Evolutionary conservation across 148 eudicot genomes (phyloP).

Genomic region (Tetragonia tetragonoides): DNA sequence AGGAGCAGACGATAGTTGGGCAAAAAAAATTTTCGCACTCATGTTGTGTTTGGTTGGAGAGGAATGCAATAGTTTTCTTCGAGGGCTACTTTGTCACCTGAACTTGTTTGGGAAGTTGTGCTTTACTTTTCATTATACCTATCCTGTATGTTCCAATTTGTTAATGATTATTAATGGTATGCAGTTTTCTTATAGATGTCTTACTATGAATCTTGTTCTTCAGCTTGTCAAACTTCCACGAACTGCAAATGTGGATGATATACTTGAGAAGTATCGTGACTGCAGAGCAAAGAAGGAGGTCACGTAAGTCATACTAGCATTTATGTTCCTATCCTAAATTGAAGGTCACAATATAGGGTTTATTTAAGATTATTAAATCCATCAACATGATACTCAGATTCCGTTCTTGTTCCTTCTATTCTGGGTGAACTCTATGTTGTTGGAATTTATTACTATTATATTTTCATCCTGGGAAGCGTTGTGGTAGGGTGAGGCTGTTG

Average conservation of each 20-base stretch:
- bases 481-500: neutral
- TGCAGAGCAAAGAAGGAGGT: slow-evolving; percentile 39
- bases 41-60: too few species aligned
- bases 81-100: too few species aligned
- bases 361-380: too few species aligned
- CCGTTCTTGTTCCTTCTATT: neutral
- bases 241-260: slow-evolving; percentile 49
- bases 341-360: neutral
- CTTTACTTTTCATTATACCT: too few species aligned
- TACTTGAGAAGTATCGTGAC: slow-evolving; percentile 47
- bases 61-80: too few species aligned
- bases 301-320: slow-evolving; percentile 34
- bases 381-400: too few species aligned
- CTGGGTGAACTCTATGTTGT: neutral
- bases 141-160: neutral
- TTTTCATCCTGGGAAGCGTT: too few species aligned
- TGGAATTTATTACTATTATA: neutral
- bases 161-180: neutral
- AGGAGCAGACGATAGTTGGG: too few species aligned
- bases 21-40: too few species aligned
- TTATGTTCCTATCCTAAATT: neutral
- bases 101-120: too few species aligned
- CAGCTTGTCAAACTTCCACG: slow-evolving; percentile 72
- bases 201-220: slow-evolving; percentile 6
- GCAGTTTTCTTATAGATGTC: neutral